Evolutionary conservation across 805 yeast genomes (phyloP).

Genomic region (Schwanniomyces pseudopolymorphus): DNA sequence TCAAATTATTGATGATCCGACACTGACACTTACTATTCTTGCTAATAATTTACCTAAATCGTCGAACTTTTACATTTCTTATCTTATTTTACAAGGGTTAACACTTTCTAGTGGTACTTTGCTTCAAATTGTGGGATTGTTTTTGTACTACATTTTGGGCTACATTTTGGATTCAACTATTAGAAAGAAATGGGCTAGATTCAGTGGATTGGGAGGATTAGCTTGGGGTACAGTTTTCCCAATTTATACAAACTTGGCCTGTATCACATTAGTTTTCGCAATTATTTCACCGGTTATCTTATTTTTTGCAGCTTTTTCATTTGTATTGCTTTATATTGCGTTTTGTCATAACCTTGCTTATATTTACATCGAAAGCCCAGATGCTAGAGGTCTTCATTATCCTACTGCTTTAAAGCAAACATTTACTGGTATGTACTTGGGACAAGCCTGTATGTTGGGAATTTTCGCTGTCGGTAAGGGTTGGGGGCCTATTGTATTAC

Average conservation of each 20-base stretch:
- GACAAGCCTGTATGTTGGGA: conserved; percentile 84
- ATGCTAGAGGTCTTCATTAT: conserved; percentile 78
- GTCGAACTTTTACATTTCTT: conserved; percentile 71
- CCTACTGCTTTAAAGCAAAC: conserved; percentile 90
- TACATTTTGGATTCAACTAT: conserved; percentile 58
- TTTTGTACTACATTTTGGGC: conserved; percentile 61
- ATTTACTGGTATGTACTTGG: conserved; percentile 82
- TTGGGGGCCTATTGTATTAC: conserved; percentile 90
- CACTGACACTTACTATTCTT: conserved; percentile 54
- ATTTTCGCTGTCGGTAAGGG: conserved; percentile 86
- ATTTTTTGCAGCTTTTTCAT: conserved; percentile 69
- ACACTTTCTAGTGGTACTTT: conserved; percentile 63
- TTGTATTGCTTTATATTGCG: conserved; percentile 71
- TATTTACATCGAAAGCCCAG: conserved; percentile 64
- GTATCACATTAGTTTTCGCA: conserved; percentile 65
- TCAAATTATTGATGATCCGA: conserved; percentile 58
- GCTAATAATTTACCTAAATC: conserved; percentile 72
- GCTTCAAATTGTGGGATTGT: conserved; percentile 59
- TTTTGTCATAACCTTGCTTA: conserved; percentile 76
- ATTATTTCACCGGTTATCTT: conserved; percentile 82
- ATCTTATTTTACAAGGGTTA: conserved; percentile 67
- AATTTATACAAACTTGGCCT: conserved; percentile 68
- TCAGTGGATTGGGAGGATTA: conserved; percentile 49
- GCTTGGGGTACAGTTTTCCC: conserved; percentile 81
- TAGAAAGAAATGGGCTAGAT: conserved; percentile 66